Base-by-base conservation (phyloP, 495 filamentous ascomycete species). In the Parmelia sp. region DNA sequence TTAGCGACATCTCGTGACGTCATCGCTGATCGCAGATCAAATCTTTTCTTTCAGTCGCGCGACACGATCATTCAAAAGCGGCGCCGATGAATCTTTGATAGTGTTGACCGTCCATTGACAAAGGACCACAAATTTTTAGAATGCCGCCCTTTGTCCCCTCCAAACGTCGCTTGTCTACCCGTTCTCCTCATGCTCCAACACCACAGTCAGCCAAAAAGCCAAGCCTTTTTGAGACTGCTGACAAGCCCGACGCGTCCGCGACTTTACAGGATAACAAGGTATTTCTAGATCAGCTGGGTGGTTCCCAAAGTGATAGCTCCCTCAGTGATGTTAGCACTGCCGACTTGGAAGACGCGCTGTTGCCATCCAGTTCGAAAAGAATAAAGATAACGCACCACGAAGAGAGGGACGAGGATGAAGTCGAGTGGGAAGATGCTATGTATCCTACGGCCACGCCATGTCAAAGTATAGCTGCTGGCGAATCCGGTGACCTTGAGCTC, bases 371-470 rank as follows among this genome's bases (percentile, higher is more conserved):
- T 58, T 63, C 56, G 67, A 45, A 67, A 40, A 62, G 51, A 58
- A 40, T 69, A 36, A 74, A 71, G 60, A 63, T 55, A 58, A 70
- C 23, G 55, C 70, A 56, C 72, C 27, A 72, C n/a, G 71, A 75
- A 8, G 75, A 83, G 1, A 79, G 84, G 0, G 80, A 79, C 8
- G 81, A 84, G 4, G 88, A 89, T 37, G 86, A 86, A 51, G 80
- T 90, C 60, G 89, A 95, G 67, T 96, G 94, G 80, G 93, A 96
- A 77, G 91, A 96, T 77, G 91, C 93, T 6, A 78, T 86, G 33
- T 79, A 82, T 33, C 71, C 72, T 42, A 27, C 51, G 51, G 66
- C 67, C 7, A 70, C 65, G 11, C 71, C 59, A 14, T 74, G 78
- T 4, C 66, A 61, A 19, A 68, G 47, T 7, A 58, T 70, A 56